Evolutionary conservation across 2,329 filamentous ascomycete genomes (phyloP).

Genomic region (Aureobasidium melanogenum): DNA sequence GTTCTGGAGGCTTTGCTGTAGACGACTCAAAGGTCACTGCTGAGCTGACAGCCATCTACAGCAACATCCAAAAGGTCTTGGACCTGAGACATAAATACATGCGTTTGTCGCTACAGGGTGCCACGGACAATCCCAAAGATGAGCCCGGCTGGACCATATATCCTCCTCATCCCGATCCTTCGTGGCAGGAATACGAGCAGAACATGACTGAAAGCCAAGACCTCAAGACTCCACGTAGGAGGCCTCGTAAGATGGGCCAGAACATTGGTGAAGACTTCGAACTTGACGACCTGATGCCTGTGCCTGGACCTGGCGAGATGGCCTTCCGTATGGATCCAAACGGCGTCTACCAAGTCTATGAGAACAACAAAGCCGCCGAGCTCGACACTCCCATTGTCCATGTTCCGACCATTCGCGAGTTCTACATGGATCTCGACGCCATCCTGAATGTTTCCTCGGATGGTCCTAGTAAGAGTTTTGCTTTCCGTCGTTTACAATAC

Average conservation of each 20-base stretch:
- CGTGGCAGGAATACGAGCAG: constrained; percentile 50
- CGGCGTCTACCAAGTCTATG: constrained; percentile 89
- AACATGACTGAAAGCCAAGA: constrained; percentile 27
- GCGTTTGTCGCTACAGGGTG: constrained; percentile 69
- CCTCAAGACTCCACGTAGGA: constrained; percentile 27
- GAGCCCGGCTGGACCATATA: constrained; percentile 78
- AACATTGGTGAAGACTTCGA: constrained; percentile 91
- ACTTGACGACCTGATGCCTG: constrained; percentile 64
- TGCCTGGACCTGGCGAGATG: constrained; percentile 63
- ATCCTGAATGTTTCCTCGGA: constrained; percentile 87
- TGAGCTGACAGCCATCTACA: constrained; percentile 79
- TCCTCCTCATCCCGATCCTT: constrained; percentile 81
- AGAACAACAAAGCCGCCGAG: constrained; percentile 54
- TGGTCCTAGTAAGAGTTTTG: constrained; percentile 93
- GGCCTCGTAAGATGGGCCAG: constrained; percentile 73
- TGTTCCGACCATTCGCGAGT: constrained; percentile 89
- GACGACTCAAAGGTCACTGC: constrained; percentile 72
- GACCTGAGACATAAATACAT: constrained; percentile 87
- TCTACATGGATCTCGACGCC: constrained; percentile 86
- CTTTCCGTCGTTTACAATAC: constrained; percentile 88
- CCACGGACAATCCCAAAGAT: constrained; percentile 81
- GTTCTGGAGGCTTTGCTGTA: constrained; percentile 55
- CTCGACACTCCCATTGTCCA: constrained; percentile 62
- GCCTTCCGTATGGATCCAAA: constrained; percentile 70
- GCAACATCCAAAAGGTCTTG: constrained; percentile 81